These are phyloP conservation scores for Baudoinia panamericana DNA, from an alignment of 495 filamentous ascomycete species.

Conservation along the genomic window DNA sequence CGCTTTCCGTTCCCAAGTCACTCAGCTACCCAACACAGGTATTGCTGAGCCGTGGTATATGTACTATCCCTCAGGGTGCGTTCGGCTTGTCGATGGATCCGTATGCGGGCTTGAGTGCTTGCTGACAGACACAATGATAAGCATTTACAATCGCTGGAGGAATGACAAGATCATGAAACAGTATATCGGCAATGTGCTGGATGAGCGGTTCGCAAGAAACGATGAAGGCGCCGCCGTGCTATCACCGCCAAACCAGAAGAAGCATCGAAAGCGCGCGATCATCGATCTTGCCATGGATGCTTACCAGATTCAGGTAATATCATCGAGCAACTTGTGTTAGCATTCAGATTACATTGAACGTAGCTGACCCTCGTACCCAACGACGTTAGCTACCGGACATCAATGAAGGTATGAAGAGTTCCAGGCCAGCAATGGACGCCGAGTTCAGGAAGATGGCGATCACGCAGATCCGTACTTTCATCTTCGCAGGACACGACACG, in stretches of 20 bases:
- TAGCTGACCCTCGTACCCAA: no score
- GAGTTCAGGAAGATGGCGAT: constrained; percentile 22
- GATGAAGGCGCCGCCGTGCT: constrained; percentile 3
- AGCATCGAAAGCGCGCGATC: constrained; percentile 13
- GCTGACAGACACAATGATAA: no score
- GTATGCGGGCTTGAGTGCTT: no score
- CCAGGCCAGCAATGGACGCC: constrained; percentile 13
- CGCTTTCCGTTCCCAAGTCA: constrained; percentile 26
- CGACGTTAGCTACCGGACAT: no score
- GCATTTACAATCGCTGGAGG: constrained; percentile 23
- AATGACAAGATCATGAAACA: constrained; percentile 26
- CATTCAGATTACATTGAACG: no score
- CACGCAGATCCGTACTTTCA: constrained; percentile 28
- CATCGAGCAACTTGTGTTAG: no score
- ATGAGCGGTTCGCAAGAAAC: constrained; percentile 24
- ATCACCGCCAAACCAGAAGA: not conserved
- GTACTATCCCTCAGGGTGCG: no score
- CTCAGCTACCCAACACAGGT: constrained; percentile 18
- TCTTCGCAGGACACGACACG: constrained; percentile 36
- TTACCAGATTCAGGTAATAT: constrained; percentile 16
- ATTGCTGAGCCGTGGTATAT: no score
- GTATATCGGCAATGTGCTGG: constrained; percentile 28
- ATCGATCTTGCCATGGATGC: constrained; percentile 30
- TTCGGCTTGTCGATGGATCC: no score
- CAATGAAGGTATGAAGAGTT: not conserved